Evolutionary conservation across 768 basidiomycete species (phyloP), one percentile per base, ranked within the genome.

Genomic region (Nevesoporus exiguus): DNA sequence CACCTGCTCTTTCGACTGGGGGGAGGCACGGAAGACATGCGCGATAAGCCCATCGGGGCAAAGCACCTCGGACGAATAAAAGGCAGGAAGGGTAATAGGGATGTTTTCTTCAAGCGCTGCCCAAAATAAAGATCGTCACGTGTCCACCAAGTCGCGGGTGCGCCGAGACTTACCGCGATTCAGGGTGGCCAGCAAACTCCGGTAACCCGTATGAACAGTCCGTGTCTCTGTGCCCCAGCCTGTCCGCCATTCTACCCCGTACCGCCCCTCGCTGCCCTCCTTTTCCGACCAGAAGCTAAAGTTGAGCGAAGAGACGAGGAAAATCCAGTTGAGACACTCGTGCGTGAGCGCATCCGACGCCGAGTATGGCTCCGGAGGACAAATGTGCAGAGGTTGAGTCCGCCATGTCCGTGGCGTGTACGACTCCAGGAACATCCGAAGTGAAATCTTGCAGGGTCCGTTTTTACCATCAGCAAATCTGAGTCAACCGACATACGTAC

Each of bases 261-360:
- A 96, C 25, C 90, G 77, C 31, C 80, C 83, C 4, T 74, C 60
- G 6, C 60, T 69, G 0, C 82, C 81, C 56, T 86, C 83, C 39
- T 71, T 76, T 64, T 86, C 83, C 0, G 87, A 92, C 93, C 94
- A 95, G 69, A 91, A 96, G 62, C 81, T 89, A 70, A 91, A 96
- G 69, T 93, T 96, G 47, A 92, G 79, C 15, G 85, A 80, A 3
- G 88, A 93, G 39, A 95, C 85, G 56, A 90, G 80, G 71, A 95
- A 94, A 54, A 95, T 86, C 92, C 92, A 95, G 71, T 93, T 75
- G 27, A 94, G 73, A 44, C 78, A 80, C 39, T 74, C 70, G 65
- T 74, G 80, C 36, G 83, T 88, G 54, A 76, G 69, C 8, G 83
- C 79, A 50, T 85, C 71, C 13, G 71, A 62, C 9, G 79, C 66